Conservation (phyloP, 805 yeast species). For the Hanseniaspora valbyensis region DNA sequence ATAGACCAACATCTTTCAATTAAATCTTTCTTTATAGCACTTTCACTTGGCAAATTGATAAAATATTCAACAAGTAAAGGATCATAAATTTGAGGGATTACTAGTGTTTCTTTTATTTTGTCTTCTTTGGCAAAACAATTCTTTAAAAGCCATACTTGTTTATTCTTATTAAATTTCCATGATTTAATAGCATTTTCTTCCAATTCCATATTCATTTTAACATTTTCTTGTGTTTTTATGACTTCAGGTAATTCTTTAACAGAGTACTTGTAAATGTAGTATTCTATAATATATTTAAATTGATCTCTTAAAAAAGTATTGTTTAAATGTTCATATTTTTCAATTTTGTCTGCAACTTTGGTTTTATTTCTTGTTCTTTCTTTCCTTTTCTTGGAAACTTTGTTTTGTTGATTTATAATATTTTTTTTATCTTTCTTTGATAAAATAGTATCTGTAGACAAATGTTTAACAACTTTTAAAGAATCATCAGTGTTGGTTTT, state of each 20-base stretch:
- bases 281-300: constrained; percentile 28
- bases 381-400: constrained; percentile 16
- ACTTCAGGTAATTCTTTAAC: constrained; percentile 21
- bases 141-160: constrained; percentile 30
- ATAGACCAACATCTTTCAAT: constrained; percentile 20
- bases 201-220: constrained; percentile 19
- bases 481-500: constrained; percentile 24
- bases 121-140: constrained; percentile 22
- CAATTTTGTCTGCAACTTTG: constrained; percentile 17
- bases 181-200: constrained; percentile 17
- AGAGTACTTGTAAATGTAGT: constrained; percentile 23
- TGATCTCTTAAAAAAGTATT: constrained; percentile 27
- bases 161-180: constrained; percentile 31
- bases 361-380: constrained; percentile 26
- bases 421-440: constrained; percentile 26
- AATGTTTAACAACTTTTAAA: constrained; percentile 29
- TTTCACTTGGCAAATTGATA: constrained; percentile 23
- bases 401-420: constrained; percentile 17
- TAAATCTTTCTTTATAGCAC: constrained; percentile 20
- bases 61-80: constrained; percentile 25
- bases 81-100: constrained; percentile 25
- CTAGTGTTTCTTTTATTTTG: constrained; percentile 16
- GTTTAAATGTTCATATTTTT: constrained; percentile 14
- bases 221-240: constrained; percentile 21
- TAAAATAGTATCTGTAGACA: constrained; percentile 27